Conservation (phyloP, 495 filamentous ascomycete species). For the Terfezia boudieri region DNA sequence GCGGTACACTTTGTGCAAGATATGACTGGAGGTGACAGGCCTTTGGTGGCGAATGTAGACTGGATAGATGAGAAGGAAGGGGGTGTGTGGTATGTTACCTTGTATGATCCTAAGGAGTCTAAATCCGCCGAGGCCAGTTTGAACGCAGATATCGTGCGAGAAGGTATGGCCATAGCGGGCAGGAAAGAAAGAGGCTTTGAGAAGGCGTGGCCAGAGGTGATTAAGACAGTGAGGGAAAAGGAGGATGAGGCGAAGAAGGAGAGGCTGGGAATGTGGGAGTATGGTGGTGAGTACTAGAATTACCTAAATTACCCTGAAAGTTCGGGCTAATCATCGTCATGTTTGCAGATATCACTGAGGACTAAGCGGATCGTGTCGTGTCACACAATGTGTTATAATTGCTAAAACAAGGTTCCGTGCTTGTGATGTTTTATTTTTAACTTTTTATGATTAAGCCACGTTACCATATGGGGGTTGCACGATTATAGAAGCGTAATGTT, state of each 20-base stretch:
- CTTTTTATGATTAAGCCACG: too few species aligned
- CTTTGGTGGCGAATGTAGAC: conserved; percentile 81
- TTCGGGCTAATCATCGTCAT: neutral
- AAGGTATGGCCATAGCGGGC: conserved; percentile 75
- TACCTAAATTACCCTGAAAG: conserved; percentile 19
- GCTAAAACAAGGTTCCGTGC: too few species aligned
- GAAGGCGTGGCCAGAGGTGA: conserved; percentile 42
- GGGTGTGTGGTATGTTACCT: conserved; percentile 47
- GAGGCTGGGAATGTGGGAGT: conserved; percentile 85
- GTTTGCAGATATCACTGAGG: conserved; percentile 3
- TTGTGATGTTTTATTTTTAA: too few species aligned
- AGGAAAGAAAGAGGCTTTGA: conserved; percentile 81
- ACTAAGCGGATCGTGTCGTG: neutral
- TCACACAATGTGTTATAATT: too few species aligned
- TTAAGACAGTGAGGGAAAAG: conserved; percentile 41
- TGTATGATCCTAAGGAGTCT: conserved; percentile 52
- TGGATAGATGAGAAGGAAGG: conserved; percentile 50
- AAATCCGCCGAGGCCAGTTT: conserved; percentile 42
- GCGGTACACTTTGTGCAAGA: conserved; percentile 48
- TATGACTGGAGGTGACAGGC: conserved; percentile 36
- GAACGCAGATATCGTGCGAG: conserved; percentile 61
- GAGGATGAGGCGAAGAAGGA: conserved; percentile 55
- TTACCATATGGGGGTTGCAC: too few species aligned
- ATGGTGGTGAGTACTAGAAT: conserved; percentile 85
- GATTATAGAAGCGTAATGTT: too few species aligned